phyloP scores from a whole-genome alignment of 495 filamentous ascomycete genomes.

The Podospora fimiseda region DNA sequence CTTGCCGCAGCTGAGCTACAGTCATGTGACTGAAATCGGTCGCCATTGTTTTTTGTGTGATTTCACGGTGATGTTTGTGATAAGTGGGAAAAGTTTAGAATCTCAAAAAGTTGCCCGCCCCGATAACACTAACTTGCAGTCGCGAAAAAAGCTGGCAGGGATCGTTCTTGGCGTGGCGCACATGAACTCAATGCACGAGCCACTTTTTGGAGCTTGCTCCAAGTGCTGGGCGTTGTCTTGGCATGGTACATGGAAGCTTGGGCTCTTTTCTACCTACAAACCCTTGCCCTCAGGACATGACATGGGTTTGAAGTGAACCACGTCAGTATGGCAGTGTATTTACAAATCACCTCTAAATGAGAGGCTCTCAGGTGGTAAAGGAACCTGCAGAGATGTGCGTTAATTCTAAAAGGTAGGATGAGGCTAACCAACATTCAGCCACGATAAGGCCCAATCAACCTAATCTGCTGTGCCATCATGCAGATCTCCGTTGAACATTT shows the following conservation, averaged over 20 bases:
- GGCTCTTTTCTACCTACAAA: neutral
- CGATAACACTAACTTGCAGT: neutral
- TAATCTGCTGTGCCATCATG: neutral
- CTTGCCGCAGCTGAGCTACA: slow-evolving; percentile 52
- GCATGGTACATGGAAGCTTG: neutral
- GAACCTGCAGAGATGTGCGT: neutral
- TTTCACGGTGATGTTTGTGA: too few relatives aligned
- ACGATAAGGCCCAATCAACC: neutral
- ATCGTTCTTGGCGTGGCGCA: neutral
- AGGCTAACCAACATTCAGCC: neutral
- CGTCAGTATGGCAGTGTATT: too few relatives aligned
- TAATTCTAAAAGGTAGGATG: neutral
- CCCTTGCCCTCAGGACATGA: too few relatives aligned
- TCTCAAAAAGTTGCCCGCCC: slow-evolving; percentile 1
- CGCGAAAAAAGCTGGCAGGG: neutral
- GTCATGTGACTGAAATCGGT: slow-evolving; percentile 53
- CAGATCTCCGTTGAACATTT: neutral
- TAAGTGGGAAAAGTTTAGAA: too few relatives aligned
- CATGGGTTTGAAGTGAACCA: too few relatives aligned
- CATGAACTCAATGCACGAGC: neutral
- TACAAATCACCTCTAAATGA: neutral
- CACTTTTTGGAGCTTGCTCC: neutral
- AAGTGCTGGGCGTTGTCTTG: neutral
- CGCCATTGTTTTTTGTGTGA: too few relatives aligned
- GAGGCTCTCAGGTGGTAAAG: neutral